phyloP scores from a whole-genome alignment of 805 yeast species.

The Ogataea neopini region DNA sequence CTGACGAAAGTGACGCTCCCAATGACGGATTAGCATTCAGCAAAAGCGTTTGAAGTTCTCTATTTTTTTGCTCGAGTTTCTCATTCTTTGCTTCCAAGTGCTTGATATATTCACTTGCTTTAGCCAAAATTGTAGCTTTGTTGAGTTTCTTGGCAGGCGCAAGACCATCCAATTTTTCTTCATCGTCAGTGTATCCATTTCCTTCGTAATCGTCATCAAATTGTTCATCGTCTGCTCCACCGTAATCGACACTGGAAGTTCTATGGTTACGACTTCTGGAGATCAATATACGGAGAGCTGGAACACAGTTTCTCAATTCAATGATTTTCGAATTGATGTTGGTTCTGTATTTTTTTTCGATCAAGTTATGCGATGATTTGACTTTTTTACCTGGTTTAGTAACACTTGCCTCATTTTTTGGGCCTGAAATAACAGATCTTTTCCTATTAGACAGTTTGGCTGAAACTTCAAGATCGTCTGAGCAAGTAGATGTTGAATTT shows the following conservation, averaged over 20 bases:
- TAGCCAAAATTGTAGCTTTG: conserved; percentile 73
- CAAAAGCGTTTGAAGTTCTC: conserved; percentile 34
- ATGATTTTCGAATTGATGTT: conserved; percentile 75
- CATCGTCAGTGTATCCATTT: conserved; percentile 57
- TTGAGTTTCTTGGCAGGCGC: conserved; percentile 75
- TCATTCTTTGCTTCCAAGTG: conserved; percentile 68
- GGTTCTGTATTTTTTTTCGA: conserved; percentile 80
- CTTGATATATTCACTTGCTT: conserved; percentile 75
- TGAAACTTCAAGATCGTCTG: conserved; percentile 20
- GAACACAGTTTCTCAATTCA: conserved; percentile 77
- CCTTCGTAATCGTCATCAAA: conserved; percentile 50
- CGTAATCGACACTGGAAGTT: conserved; percentile 30
- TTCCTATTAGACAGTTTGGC: conserved; percentile 16
- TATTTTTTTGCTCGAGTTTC: conserved; percentile 48
- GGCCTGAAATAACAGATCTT: conserved; percentile 10
- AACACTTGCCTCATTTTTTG: conserved; percentile 12
- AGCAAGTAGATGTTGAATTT: conserved; percentile 14
- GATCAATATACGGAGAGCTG: conserved; percentile 57
- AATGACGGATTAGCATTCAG: conserved; percentile 15
- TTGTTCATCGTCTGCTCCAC: conserved; percentile 37
- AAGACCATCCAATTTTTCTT: conserved; percentile 63
- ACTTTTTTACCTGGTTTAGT: conserved; percentile 40
- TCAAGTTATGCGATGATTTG: conserved; percentile 75
- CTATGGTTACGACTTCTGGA: conserved; percentile 40
- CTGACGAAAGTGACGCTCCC: conserved; percentile 15